These are phyloP conservation scores for Purshia tridentata DNA, from an alignment of 306 rosid genomes.

Conservation along the genomic window DNA sequence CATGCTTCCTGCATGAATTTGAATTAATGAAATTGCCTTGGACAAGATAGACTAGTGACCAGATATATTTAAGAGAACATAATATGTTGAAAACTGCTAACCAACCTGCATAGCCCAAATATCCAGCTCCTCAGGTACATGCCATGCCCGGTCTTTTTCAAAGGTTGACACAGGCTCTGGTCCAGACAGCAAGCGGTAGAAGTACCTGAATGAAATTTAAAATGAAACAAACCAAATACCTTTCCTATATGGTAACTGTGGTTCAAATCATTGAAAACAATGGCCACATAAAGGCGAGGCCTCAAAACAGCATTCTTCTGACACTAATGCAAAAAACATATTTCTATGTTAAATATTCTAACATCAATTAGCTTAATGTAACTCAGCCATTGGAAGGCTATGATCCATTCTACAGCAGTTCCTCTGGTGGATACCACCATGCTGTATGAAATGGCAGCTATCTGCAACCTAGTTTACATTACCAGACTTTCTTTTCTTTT, in stretches of 20 bases:
- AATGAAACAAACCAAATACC: conserved; percentile 12
- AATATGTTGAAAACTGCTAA: conserved; percentile 17
- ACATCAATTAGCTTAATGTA: not conserved
- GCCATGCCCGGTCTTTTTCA: conserved; percentile 90
- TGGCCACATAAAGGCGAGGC: not conserved
- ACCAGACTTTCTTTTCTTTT: too few relatives aligned
- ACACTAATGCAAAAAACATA: not conserved
- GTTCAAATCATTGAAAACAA: not conserved
- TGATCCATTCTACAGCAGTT: not conserved
- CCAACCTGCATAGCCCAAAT: conserved; percentile 80
- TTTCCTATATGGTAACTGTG: not conserved
- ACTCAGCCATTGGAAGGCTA: conserved; percentile 3
- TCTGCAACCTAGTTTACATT: not conserved
- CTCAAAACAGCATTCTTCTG: not conserved
- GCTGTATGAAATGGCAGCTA: not conserved
- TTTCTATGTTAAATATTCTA: not conserved
- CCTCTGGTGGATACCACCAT: not conserved
- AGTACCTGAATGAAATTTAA: conserved; percentile 53
- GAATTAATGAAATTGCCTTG: conserved; percentile 6
- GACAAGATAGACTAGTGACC: not conserved
- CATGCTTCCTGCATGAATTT: conserved; percentile 73
- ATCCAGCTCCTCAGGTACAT: conserved; percentile 71
- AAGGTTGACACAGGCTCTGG: conserved; percentile 74
- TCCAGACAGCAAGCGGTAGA: conserved; percentile 80
- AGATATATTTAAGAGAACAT: conserved; percentile 12